Percentiles rank a stretch among this genome's conserved stretches.
These are phyloP conservation scores for Aspergillus sparsus DNA, from an alignment of 495 filamentous ascomycete species.

Conservation along the genomic window DNA sequence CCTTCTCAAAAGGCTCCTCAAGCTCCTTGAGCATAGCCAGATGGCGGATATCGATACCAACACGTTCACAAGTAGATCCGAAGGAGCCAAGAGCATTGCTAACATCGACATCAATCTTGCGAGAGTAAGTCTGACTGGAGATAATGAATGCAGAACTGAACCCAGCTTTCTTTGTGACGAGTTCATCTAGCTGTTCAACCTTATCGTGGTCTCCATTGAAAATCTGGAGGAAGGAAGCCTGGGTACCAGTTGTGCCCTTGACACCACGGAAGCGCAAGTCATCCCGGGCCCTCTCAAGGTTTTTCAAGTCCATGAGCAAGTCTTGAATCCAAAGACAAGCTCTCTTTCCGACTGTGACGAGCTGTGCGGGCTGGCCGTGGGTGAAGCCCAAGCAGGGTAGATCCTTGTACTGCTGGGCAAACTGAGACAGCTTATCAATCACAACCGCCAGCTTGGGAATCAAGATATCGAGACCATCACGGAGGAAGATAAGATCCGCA, in stretches of 20 bases:
- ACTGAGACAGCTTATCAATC: conserved; percentile 74
- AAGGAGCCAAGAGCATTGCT: conserved; percentile 79
- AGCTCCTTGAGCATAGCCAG: conserved; percentile 79
- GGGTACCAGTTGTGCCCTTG: conserved; percentile 77
- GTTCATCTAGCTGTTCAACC: conserved; percentile 69
- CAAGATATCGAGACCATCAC: conserved; percentile 72
- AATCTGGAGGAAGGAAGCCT: conserved; percentile 79
- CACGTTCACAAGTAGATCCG: conserved; percentile 77
- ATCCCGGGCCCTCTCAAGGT: conserved; percentile 72
- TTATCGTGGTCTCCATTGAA: conserved; percentile 81
- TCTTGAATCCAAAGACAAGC: conserved; percentile 86
- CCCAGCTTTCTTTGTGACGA: conserved; percentile 82
- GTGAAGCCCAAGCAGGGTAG: conserved; percentile 71
- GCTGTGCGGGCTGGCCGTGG: conserved; percentile 78
- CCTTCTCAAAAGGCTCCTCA: conserved; percentile 88
- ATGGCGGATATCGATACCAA: conserved; percentile 75
- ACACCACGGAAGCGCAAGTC: conserved; percentile 82
- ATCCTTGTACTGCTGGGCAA: conserved; percentile 76
- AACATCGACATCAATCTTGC: conserved; percentile 83
- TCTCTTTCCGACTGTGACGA: conserved; percentile 76
- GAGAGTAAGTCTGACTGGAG: conserved; percentile 77
- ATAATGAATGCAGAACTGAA: conserved; percentile 73
- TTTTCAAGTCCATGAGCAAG: conserved; percentile 80
- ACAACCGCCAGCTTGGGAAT: conserved; percentile 85
- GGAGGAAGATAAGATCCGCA: conserved; percentile 81